Percentiles rank a stretch among this genome's conserved stretches.
Evolutionary conservation across 2,329 filamentous ascomycete species (phyloP).

Genomic region (Sarocladium kiliense): DNA sequence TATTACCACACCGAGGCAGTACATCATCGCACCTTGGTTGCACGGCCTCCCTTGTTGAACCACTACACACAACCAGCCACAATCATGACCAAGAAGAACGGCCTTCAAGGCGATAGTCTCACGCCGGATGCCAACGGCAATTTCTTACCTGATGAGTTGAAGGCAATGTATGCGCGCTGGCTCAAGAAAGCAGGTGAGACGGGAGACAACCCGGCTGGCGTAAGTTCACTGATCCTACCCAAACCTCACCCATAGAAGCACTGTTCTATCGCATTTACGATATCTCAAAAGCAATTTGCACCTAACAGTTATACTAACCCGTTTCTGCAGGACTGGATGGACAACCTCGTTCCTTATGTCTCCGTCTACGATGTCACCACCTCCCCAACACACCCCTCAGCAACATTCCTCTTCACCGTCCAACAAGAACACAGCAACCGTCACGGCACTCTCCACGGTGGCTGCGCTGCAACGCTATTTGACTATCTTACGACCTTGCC

Average conservation of each 20-base stretch:
- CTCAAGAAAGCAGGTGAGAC: not conserved
- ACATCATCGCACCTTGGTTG: no score
- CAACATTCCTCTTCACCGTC: slow-evolving; percentile 44
- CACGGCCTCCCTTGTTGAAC: no score
- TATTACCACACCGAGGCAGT: no score
- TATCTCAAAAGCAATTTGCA: no score
- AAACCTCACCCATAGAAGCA: no score
- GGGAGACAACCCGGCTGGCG: not conserved
- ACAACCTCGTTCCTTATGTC: slow-evolving; percentile 34
- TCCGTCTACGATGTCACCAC: slow-evolving; percentile 31
- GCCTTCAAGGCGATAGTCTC: slow-evolving; percentile 5
- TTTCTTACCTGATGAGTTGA: not conserved
- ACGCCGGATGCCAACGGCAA: slow-evolving; percentile 5
- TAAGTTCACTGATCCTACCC: not conserved
- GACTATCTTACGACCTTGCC: slow-evolving; percentile 60
- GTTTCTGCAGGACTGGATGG: slow-evolving; percentile 38
- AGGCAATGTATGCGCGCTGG: slow-evolving; percentile 4
- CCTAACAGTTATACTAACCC: no score
- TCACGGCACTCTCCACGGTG: slow-evolving; percentile 53
- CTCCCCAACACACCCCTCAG: slow-evolving; percentile 28
- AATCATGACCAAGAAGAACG: not conserved
- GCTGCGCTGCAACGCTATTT: slow-evolving; percentile 61
- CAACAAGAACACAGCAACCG: slow-evolving; percentile 48
- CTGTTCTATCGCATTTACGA: no score
- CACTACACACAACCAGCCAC: not conserved